Percentiles rank a stretch among this genome's conserved stretches.
These are phyloP conservation scores for Gossypium laxum DNA, from an alignment of 441 rosid species.

Conservation along the genomic window DNA sequence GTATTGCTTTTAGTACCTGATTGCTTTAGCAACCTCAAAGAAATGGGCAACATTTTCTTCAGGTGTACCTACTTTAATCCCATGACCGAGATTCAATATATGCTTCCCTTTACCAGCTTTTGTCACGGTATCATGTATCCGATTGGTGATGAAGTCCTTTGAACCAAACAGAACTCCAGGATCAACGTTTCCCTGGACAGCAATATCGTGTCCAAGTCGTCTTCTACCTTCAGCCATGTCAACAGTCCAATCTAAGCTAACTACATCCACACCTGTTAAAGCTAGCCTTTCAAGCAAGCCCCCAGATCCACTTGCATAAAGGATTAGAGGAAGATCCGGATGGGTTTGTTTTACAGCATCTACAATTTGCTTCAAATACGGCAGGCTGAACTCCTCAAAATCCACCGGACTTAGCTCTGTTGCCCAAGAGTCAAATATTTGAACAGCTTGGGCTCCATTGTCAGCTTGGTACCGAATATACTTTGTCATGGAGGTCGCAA, in stretches of 20 bases:
- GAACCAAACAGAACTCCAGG: constrained; percentile 88
- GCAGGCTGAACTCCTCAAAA: constrained; percentile 83
- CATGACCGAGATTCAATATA: constrained; percentile 88
- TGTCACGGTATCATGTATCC: constrained; percentile 73
- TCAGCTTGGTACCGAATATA: constrained; percentile 75
- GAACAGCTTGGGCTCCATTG: constrained; percentile 93
- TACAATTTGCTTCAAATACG: constrained; percentile 76
- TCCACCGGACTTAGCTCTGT: constrained; percentile 91
- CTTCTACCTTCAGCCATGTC: constrained; percentile 94
- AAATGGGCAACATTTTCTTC: constrained; percentile 93
- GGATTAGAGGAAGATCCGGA: constrained; percentile 72
- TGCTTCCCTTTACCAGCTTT: constrained; percentile 87
- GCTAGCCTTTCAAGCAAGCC: constrained; percentile 82
- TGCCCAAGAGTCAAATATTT: constrained; percentile 94
- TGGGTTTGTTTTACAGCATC: constrained; percentile 74
- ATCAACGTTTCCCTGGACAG: constrained; percentile 88
- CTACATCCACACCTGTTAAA: constrained; percentile 77
- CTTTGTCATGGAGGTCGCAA: constrained; percentile 73
- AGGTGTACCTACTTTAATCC: constrained; percentile 84
- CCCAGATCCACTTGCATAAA: constrained; percentile 87
- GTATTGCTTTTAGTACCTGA: constrained; percentile 42
- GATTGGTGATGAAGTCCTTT: constrained; percentile 61
- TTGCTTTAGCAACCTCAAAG: constrained; percentile 69
- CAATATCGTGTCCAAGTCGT: constrained; percentile 58
- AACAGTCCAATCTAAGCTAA: constrained; percentile 94